A percentile compares a stretch with the other conserved stretches of the same genome.
These are phyloP conservation scores for Pichia kluyveri DNA, from an alignment of 805 yeast species.

Conservation along the genomic window DNA sequence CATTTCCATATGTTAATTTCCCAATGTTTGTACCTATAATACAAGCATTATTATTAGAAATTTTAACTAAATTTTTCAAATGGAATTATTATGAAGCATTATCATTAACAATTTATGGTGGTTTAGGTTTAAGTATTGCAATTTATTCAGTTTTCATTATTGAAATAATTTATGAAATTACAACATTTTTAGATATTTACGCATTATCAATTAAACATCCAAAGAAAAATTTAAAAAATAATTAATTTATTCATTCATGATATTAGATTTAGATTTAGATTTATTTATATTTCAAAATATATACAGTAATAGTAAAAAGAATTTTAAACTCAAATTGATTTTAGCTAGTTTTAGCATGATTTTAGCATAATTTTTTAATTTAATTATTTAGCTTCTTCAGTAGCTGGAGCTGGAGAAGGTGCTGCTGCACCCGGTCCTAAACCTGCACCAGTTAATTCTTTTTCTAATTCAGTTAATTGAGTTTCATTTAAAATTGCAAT, in stretches of 20 bases:
- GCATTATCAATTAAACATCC: slow-evolving; percentile 80
- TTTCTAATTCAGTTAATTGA: slow-evolving; percentile 89
- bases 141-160: slow-evolving; percentile 64
- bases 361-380: not conserved
- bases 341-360: too few species aligned
- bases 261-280: not conserved
- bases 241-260: not conserved
- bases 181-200: slow-evolving; percentile 73
- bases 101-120: slow-evolving; percentile 49
- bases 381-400: slow-evolving; percentile 4
- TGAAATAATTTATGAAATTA: slow-evolving; percentile 73
- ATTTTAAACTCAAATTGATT: too few species aligned
- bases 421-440: slow-evolving; percentile 9
- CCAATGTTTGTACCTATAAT: slow-evolving; percentile 58
- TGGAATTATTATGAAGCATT: slow-evolving; percentile 35
- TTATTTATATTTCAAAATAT: not conserved
- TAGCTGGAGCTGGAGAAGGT: slow-evolving; percentile 7
- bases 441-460: slow-evolving; percentile 45
- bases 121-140: slow-evolving; percentile 59
- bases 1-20: slow-evolving; percentile 64
- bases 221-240: slow-evolving; percentile 29
- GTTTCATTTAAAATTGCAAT: slow-evolving; percentile 86
- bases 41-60: slow-evolving; percentile 32
- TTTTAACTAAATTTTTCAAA: slow-evolving; percentile 29
- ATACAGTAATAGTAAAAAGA: slow-evolving; percentile 1